Evolutionary conservation across 768 basidiomycete species (phyloP), one percentile per base, ranked within the genome.

Genomic region (Guyanaporus albipodus): DNA sequence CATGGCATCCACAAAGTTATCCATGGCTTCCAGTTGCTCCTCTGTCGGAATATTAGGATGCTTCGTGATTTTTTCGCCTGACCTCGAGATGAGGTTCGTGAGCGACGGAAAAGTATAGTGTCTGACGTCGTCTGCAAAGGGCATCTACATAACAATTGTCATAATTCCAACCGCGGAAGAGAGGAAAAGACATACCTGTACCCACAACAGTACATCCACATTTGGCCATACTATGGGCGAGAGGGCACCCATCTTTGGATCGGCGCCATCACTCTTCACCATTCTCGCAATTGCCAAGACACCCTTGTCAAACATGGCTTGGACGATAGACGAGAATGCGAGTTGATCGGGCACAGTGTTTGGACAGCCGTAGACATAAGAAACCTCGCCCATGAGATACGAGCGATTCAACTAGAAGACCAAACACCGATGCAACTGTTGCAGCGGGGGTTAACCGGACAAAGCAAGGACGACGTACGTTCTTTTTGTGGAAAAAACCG

Each of bases 51-150:
- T 67, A 57, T 84, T 87, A 11, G 88, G 81, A 62, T 99, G 95
- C 49, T 82, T 79, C 18, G 69, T 77, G 29, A 97, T 64, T 0
- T 63, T 64, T 55, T 89, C 83, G 3, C 92, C 91, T 37, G 83
- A 85, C 61, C 80, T 87, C 45, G 81, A 84, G 48, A 84, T 70
- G 14, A 95, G 75, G 9, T 73, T 73, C 35, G 83, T 79, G 24
- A 98, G 75, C 0, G 89, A 89, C 0, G 86, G 80, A 63, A 99
- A 97, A 9, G 80, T 82, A 65, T 90, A 91, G 53, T 82, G 87
- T 48, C 92, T 81, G 42, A 92, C 74, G 57, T 99, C 95, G 62
- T 99, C 95, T 2, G 91, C 91, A 60, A 96, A 97, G 0, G 95
- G 95, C 78, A 97, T 80, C 91, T 94, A 53, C n/a, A 17, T 29